Percentiles rank a stretch among this genome's conserved stretches.
These are phyloP conservation scores for Gigaspora rosea DNA, from an alignment of 192 early-diverging fungal genomes.

Conservation along the genomic window DNA sequence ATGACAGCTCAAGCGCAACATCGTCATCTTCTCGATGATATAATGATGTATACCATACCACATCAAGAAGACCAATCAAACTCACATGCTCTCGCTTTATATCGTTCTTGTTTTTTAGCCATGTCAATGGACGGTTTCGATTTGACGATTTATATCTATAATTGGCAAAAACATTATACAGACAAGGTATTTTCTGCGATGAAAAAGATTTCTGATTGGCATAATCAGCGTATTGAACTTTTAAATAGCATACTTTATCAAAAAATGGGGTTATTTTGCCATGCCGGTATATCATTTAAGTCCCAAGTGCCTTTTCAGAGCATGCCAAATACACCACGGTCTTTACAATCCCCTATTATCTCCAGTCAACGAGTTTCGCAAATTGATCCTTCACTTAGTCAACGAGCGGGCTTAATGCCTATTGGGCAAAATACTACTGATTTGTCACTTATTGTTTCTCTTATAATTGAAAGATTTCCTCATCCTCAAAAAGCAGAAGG, in stretches of 20 bases:
- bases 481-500: conserved; percentile 16
- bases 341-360: not conserved
- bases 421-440: conserved; percentile 27
- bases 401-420: conserved; percentile 25
- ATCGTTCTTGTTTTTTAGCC: conserved; percentile 48
- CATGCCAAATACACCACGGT: conserved; percentile 7
- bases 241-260: conserved; percentile 58
- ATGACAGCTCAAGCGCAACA: conserved; percentile 39
- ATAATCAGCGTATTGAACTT: conserved; percentile 49
- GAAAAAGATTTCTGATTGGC: conserved; percentile 45
- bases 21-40: conserved; percentile 41
- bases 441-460: conserved; percentile 36
- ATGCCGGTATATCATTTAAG: conserved; percentile 34
- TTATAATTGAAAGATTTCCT: conserved; percentile 38
- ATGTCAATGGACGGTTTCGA: conserved; percentile 49
- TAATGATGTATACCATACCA: conserved; percentile 42
- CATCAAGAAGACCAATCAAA: conserved; percentile 30
- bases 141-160: conserved; percentile 52
- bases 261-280: conserved; percentile 65
- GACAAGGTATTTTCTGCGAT: conserved; percentile 51
- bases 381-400: not conserved
- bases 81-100: conserved; percentile 26
- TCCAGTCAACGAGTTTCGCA: not conserved
- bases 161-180: conserved; percentile 48
- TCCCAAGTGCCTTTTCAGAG: not conserved